Base-by-base conservation (phyloP, 768 basidiomycete species). In the Phallus indusiatus region DNA sequence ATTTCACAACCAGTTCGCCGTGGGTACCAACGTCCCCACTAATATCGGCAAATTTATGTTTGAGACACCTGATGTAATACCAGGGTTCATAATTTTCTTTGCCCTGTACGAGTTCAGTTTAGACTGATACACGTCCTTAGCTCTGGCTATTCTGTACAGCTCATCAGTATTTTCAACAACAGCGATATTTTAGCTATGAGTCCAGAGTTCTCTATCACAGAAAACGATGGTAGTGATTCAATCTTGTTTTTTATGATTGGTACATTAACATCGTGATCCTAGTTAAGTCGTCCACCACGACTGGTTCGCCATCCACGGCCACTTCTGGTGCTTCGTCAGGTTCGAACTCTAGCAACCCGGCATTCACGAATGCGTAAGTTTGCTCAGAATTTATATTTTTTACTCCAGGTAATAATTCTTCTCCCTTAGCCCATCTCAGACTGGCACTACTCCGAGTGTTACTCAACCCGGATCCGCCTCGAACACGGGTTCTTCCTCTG, bases 1-100 rank as follows among this genome's bases (percentile, higher is more conserved):
- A 7, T 59, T 59, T 35, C 22, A 59, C 50, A 11, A 11, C 16
- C 57, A 59, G 34, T 59, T 59, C 21, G 57, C 57, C 21, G 24
- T 59, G 20, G 57, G 36, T n/a, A 59, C 49, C 49, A 59, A 59
- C 21, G 20, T 59, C 57, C 21, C 9, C 35, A 51, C 47, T 9
- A 18, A 6, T 11, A 16, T 16, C 1, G 57, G 57, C 17, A 34
- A 5, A 16, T n/a, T 37, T 22, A 33, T 33, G 4, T 59, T 59
- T 34, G 5, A 17, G 36, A 8, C 36, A 1, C 57, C 57, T 17
- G 16, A 9, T 11, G 17, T 59, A 8, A 1, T n/a, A 17, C 48
- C 57, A 33, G 49, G 49, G 57, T 53, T 22, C 14, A n/a, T n/a
- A n/a, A n/a, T 1, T 51, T 16, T 20, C n/a, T 24, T 24, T 8